Evolutionary conservation across 1,284 basidiomycete species (phyloP).

Genomic region (Tilletia caries): DNA sequence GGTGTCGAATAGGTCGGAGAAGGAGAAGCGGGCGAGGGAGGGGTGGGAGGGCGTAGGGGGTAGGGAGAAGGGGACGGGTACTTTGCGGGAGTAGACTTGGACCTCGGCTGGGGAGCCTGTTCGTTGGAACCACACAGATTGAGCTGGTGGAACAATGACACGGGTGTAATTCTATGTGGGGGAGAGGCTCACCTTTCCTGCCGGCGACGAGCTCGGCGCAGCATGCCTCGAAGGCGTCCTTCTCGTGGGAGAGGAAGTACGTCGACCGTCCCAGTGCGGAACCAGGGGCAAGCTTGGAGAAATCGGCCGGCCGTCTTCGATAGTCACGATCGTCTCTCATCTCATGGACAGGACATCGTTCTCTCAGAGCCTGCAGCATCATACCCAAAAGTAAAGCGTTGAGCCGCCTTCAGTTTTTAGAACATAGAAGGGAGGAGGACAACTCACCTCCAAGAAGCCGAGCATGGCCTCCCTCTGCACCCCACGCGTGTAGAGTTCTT

Average conservation of each 20-base stretch:
- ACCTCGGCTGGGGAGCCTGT: slow-evolving; percentile 32
- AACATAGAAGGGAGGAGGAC: too few species aligned
- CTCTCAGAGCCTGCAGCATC: slow-evolving; percentile 65
- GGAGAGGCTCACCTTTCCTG: slow-evolving; percentile 7
- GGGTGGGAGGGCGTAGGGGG: slow-evolving; percentile 28
- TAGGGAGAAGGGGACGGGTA: slow-evolving; percentile 60
- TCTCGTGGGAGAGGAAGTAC: slow-evolving; percentile 35
- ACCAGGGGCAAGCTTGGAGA: neutral
- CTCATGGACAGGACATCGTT: slow-evolving; percentile 64
- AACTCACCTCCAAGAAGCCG: slow-evolving; percentile 10
- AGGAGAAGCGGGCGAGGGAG: slow-evolving; percentile 61
- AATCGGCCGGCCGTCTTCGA: slow-evolving; percentile 50
- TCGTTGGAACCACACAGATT: neutral
- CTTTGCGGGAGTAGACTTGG: slow-evolving; percentile 59
- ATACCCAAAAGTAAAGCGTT: too few species aligned
- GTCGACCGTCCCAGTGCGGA: neutral
- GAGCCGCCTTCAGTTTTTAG: too few species aligned
- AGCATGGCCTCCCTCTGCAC: slow-evolving; percentile 12
- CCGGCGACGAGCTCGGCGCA: slow-evolving; percentile 19
- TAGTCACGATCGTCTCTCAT: slow-evolving; percentile 57
- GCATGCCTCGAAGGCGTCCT: slow-evolving; percentile 23
- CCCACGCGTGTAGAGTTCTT: slow-evolving; percentile 66
- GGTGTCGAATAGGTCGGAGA: slow-evolving; percentile 65
- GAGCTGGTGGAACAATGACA: neutral
- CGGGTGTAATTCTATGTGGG: neutral